Evolutionary conservation across 345 rosid species (phyloP).

Genomic region (Erucastrum elatum): DNA sequence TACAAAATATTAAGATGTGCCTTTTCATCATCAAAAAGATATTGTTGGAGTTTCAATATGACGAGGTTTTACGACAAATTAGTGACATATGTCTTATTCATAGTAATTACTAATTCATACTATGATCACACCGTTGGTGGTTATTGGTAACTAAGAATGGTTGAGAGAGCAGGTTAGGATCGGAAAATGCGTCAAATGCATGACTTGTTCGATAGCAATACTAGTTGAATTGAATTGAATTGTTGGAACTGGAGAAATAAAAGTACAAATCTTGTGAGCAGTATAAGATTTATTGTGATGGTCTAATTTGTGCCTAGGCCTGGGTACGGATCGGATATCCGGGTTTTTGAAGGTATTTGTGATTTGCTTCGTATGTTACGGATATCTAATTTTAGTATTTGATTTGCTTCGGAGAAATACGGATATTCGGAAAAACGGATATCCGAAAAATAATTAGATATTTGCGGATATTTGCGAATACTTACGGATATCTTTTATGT

Average conservation of each 20-base stretch:
- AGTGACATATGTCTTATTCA: not conserved
- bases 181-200: not conserved
- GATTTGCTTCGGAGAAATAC: too few relatives aligned
- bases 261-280: not conserved
- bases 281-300: not conserved
- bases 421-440: too few relatives aligned
- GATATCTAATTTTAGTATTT: too few relatives aligned
- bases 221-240: not conserved
- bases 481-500: too few relatives aligned
- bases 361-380: too few relatives aligned
- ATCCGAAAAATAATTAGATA: too few relatives aligned
- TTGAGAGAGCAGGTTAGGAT: conserved; percentile 3
- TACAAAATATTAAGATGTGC: not conserved
- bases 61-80: not conserved
- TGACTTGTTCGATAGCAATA: not conserved
- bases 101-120: not conserved
- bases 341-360: too few relatives aligned
- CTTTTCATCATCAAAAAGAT: not conserved
- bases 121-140: not conserved
- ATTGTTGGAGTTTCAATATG: not conserved
- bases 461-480: too few relatives aligned
- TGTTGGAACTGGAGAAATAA: not conserved
- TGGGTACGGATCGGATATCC: too few relatives aligned
- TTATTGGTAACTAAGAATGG: not conserved
- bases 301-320: not conserved